phyloP scores from a whole-genome alignment of 352 stramenopile species.

The Phytophthora megakarya region DNA sequence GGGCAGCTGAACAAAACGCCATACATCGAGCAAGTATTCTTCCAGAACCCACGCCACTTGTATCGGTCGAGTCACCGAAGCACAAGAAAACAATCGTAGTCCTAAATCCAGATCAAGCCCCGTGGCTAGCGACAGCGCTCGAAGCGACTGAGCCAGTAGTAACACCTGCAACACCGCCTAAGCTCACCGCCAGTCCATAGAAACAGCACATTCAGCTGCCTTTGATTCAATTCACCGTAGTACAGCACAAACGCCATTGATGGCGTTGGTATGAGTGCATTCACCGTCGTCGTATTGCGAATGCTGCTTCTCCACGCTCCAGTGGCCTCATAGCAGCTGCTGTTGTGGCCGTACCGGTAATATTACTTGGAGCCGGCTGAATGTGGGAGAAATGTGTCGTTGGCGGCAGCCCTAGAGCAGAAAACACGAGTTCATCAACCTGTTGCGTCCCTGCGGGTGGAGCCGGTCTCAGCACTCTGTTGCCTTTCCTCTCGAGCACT shows the following conservation, averaged over 20 bases:
- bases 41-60: conserved; percentile 17
- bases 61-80: conserved; percentile 17
- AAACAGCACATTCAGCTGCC: neutral
- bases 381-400: conserved; percentile 23
- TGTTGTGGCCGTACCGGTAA: neutral
- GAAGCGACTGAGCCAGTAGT: conserved; percentile 3
- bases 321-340: conserved; percentile 20
- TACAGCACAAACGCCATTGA: neutral
- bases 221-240: neutral
- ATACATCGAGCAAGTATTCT: conserved; percentile 31
- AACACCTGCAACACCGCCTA: conserved; percentile 3
- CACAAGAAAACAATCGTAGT: conserved; percentile 46
- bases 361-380: neutral
- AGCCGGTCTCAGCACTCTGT: conserved; percentile 19
- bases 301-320: conserved; percentile 19
- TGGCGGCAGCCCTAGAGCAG: conserved; percentile 26
- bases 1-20: conserved; percentile 1
- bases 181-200: conserved; percentile 18
- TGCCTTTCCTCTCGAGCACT: conserved; percentile 14
- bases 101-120: conserved; percentile 47
- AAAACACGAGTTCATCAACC: conserved; percentile 30
- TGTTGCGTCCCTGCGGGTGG: conserved; percentile 5
- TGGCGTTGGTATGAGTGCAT: neutral
- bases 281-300: conserved; percentile 31
- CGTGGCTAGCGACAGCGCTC: conserved; percentile 37